Evolutionary conservation across 768 basidiomycete genomes (phyloP).

Genomic region (Asterophora parasitica): DNA sequence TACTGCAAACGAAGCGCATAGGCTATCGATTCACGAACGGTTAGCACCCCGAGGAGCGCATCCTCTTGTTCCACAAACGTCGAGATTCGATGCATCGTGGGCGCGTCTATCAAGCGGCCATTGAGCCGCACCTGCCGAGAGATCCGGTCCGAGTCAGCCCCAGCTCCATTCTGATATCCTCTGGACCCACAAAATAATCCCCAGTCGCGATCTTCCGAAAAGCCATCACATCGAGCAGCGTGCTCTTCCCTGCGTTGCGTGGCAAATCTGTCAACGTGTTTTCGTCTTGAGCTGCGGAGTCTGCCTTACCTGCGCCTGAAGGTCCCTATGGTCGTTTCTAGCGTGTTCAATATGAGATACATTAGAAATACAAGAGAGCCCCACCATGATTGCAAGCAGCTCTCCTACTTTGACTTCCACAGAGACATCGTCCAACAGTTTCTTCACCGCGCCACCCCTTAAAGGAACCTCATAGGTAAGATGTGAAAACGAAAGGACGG

Average conservation of each 20-base stretch:
- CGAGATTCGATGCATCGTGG: conserved; percentile 35
- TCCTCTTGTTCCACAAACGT: conserved; percentile 61
- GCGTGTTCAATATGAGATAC: background rate
- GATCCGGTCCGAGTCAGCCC: background rate
- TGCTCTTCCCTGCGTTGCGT: conserved; percentile 31
- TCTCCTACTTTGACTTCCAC: conserved; percentile 35
- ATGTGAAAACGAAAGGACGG: conserved; percentile 29
- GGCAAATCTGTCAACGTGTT: background rate
- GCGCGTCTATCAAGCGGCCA: conserved; percentile 20
- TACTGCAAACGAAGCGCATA: conserved; percentile 49
- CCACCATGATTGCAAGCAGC: conserved; percentile 39
- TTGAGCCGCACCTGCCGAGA: conserved; percentile 28
- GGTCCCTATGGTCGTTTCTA: conserved; percentile 28
- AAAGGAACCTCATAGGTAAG: conserved; percentile 28
- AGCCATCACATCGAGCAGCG: conserved; percentile 41
- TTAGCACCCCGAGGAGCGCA: conserved; percentile 51
- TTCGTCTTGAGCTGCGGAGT: background rate
- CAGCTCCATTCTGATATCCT: background rate
- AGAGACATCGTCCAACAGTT: conserved; percentile 36
- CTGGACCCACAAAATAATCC: conserved; percentile 26
- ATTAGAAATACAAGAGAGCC: conserved; percentile 2
- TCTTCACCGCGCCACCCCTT: conserved; percentile 22
- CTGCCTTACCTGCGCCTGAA: conserved; percentile 36
- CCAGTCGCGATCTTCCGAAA: conserved; percentile 29
- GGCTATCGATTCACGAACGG: conserved; percentile 49